These are phyloP conservation scores for Acanthamoeba triangularis DNA, from an alignment of 208 protist species.

Conservation along the genomic window DNA sequence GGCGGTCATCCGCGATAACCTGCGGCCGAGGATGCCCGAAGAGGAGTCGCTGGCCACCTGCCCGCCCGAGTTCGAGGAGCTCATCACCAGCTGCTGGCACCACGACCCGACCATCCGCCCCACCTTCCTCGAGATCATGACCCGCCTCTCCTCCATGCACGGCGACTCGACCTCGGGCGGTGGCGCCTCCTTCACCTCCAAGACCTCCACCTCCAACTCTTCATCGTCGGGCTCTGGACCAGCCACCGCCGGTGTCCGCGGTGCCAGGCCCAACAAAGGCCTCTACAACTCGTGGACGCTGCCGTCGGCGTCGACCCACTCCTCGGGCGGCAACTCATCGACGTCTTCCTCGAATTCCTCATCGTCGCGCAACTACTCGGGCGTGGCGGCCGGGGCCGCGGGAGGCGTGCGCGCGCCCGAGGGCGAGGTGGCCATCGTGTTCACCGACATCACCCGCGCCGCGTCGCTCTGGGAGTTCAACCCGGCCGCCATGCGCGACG, in stretches of 20 bases:
- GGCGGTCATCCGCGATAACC: conserved; percentile 4
- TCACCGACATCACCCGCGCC: conserved; percentile 17
- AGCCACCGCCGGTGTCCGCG: not conserved
- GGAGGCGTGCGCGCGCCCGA: not conserved
- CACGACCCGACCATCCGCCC: not conserved
- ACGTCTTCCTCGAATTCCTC: not conserved
- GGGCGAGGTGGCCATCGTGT: conserved; percentile 25
- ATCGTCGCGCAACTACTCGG: not conserved
- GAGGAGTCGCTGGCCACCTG: not conserved
- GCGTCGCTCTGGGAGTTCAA: conserved; percentile 51
- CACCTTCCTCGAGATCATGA: conserved; percentile 21
- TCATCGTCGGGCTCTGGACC: not conserved
- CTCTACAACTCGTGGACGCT: not conserved
- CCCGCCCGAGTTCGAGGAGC: not conserved
- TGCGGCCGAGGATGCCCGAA: not conserved
- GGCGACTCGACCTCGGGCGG: not conserved
- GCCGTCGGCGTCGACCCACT: not conserved
- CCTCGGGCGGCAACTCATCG: not conserved
- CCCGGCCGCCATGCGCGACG: conserved; percentile 10
- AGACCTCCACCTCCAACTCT: not conserved
- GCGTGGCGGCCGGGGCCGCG: no score
- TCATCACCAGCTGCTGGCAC: conserved; percentile 38
- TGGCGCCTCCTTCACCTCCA: not conserved
- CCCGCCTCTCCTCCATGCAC: not conserved
- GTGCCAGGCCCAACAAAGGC: no score